phyloP scores from a whole-genome alignment of 225 moss, liverwort and hornwort species.

The Polytrichum formosum region DNA sequence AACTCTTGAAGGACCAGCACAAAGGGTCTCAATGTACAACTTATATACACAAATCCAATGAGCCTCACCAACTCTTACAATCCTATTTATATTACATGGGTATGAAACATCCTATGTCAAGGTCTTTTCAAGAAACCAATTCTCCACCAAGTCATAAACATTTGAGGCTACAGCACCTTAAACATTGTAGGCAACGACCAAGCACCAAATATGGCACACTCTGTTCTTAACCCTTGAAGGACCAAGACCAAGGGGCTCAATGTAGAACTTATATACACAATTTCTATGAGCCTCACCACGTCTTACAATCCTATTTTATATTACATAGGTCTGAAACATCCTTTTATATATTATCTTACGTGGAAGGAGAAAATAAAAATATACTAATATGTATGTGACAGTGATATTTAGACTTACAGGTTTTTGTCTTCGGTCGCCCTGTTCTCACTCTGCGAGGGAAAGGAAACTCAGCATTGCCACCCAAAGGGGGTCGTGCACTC shows the following conservation, averaged over 20 bases:
- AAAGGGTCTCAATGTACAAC: neutral
- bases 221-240: no score
- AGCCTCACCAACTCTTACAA: no score
- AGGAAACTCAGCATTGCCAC: constrained; percentile 35
- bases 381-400: neutral
- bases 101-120: no score
- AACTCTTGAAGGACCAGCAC: neutral
- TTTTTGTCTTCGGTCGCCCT: constrained; percentile 28
- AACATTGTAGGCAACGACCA: neutral
- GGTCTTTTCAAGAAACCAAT: no score
- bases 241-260: neutral
- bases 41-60: no score
- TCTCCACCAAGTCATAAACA: neutral
- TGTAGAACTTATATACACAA: no score
- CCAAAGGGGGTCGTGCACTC: constrained; percentile 36
- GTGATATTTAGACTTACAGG: constrained; percentile 10
- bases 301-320: no score
- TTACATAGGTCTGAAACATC: no score
- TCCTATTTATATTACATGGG: no score
- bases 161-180: neutral
- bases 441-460: constrained; percentile 70
- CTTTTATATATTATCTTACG: constrained; percentile 1
- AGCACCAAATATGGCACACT: neutral
- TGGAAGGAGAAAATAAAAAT: no score
- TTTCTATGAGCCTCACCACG: no score